Conservation (phyloP, 2,329 filamentous ascomycete species). For the Penicillium nordicum region DNA sequence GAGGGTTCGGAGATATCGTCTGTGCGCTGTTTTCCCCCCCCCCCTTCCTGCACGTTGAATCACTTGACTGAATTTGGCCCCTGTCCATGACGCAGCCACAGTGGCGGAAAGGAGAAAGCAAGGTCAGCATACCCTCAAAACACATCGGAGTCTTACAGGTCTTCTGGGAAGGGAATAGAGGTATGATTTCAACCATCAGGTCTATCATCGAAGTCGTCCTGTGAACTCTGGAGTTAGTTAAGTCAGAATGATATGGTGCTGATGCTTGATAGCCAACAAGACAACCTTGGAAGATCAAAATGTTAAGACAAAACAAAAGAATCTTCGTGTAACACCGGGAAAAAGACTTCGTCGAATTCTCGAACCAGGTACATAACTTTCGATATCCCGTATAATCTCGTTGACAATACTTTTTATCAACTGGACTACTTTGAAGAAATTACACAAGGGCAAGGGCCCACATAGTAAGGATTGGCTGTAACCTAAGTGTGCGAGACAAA, state of each 20-base stretch:
- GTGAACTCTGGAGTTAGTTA: background rate
- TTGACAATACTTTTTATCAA: background rate
- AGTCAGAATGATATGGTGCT: background rate
- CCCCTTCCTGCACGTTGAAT: constrained; percentile 4
- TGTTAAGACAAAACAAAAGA: background rate
- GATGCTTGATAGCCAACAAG: background rate
- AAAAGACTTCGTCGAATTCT: constrained; percentile 13
- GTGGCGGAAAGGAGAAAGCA: background rate
- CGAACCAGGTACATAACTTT: background rate
- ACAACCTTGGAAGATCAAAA: background rate
- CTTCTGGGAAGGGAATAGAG: background rate
- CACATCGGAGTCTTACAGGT: background rate
- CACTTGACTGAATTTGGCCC: constrained; percentile 16
- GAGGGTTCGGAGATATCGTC: constrained; percentile 8
- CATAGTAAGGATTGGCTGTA: background rate
- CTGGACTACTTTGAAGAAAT: background rate
- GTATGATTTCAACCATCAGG: too few relatives aligned
- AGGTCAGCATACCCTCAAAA: background rate
- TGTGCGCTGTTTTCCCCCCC: constrained; percentile 9
- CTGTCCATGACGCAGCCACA: constrained; percentile 16
- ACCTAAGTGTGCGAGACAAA: background rate
- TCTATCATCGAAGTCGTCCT: background rate
- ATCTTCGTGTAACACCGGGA: constrained; percentile 11
- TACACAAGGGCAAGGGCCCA: background rate
- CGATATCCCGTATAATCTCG: background rate